Evolutionary conservation across 192 early-diverging fungal species (phyloP).

Genomic region (Thamnidium elegans): DNA sequence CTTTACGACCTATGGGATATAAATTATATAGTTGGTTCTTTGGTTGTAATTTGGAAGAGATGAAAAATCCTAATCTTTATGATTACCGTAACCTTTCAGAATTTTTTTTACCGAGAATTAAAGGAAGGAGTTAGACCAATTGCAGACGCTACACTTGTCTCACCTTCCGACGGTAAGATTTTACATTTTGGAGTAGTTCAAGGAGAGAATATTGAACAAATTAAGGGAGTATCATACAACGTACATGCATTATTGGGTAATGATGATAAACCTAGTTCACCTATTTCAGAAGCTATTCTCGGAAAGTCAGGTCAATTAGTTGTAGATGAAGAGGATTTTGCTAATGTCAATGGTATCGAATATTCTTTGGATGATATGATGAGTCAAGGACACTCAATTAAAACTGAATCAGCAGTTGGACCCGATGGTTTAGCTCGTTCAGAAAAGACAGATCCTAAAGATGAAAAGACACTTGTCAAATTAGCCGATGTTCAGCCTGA

Average conservation of each 20-base stretch:
- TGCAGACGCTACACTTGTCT: slow-evolving; percentile 63
- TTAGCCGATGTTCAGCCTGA: slow-evolving; percentile 24
- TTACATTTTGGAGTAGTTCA: slow-evolving; percentile 86
- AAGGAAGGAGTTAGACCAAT: slow-evolving; percentile 76
- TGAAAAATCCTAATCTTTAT: slow-evolving; percentile 77
- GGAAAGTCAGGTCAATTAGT: slow-evolving; percentile 33
- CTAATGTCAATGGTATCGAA: slow-evolving; percentile 80
- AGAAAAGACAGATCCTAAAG: slow-evolving; percentile 25
- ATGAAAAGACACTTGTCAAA: slow-evolving; percentile 19
- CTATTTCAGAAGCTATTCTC: slow-evolving; percentile 35
- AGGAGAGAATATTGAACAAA: slow-evolving; percentile 78
- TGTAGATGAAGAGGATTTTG: slow-evolving; percentile 80
- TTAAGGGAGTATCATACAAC: slow-evolving; percentile 93
- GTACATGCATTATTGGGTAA: slow-evolving; percentile 76
- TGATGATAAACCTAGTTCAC: slow-evolving; percentile 32
- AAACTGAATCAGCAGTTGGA: slow-evolving; percentile 40
- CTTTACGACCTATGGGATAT: slow-evolving; percentile 74
- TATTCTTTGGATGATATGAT: slow-evolving; percentile 79
- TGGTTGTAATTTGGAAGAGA: slow-evolving; percentile 91
- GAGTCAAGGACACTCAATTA: slow-evolving; percentile 36
- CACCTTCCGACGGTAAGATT: slow-evolving; percentile 89
- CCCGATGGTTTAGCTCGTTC: slow-evolving; percentile 36
- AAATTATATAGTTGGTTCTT: slow-evolving; percentile 80
- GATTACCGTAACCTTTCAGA: slow-evolving; percentile 80
- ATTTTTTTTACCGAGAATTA: slow-evolving; percentile 94